Base-by-base conservation (phyloP, 164 flowering plant species). In the Akebia trifoliata region DNA sequence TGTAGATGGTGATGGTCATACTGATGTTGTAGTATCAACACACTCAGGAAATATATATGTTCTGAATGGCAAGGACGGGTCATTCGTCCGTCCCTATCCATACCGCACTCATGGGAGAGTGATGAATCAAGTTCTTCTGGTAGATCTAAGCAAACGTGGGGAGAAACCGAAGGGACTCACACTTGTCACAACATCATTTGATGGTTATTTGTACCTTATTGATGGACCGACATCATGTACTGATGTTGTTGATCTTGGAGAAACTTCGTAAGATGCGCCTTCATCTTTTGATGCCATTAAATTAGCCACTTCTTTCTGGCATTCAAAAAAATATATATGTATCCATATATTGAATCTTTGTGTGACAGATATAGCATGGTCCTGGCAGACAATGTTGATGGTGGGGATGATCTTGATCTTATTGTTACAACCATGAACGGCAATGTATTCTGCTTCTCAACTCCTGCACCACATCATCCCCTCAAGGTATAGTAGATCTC, bases 221-320 rank as follows among this genome's bases (percentile, higher is more conserved):
- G 96, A 94, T 71, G 99, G 99, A 56, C 86, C 84, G 1, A 86
- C 96, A 20, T 77, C 95, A 55, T 94, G 97, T 76, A 88, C 97
- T 61, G 97, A 90, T 78, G 99, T 94, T 66, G 91, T 94, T 66
- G 99, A 94, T 71, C 86, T 94, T 75, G 99, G 99, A 32, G 99
- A 94, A 74, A 94, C 95, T 56, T 90, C 97, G 99, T 94, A 80
- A 76, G 99, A 56, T 22, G 22, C 46, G 20, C 30, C 31, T 29
- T 8, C n/a, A 12, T 38, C 50, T 57, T 59, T 48, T 48, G 17
- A 28, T 54, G 30, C 9, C 51, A n/a, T 42, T 31, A 28, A 5
- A 20, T 31, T 32, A 6, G 1, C 15, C 8, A n/a, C n/a, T n/a
- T n/a, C n/a, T n/a, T n/a, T n/a, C n/a, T n/a, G n/a, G n/a, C n/a